Evolutionary conservation across 2,329 filamentous ascomycete genomes (phyloP), one percentile per base, ranked within the genome.

Genomic region (Eurotiales sp.): DNA sequence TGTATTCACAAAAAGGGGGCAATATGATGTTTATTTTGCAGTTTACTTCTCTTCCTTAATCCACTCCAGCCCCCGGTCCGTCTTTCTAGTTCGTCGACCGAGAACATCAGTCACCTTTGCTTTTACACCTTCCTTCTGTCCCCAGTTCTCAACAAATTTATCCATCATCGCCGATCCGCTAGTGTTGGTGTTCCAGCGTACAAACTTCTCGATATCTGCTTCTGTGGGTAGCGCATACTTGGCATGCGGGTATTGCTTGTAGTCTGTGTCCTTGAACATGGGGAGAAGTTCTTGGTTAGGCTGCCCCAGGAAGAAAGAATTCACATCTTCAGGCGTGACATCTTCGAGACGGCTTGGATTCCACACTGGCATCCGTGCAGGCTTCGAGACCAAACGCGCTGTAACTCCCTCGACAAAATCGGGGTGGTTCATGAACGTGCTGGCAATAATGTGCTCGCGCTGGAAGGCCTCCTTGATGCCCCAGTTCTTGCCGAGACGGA

Each of bases 401-500:
- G 83, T 83, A n/a, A 99, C 92, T 49, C 93, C 93, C 72, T 95
- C 89, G 39, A 84, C 84, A 64, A 99, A 99, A 71, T 99, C 93
- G 4, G 83, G 87, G 67, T 93, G 86, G 51, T 79, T 78, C 92
- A 99, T 97, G 76, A 99, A 97, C 57, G 84, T 82, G 53, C 80
- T 76, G 2, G 92, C 90, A 54, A 99, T 90, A 64, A 86, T 80
- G 71, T 93, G 82, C 75, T 99, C 93, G 56, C 84, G 84, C 65
- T 85, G 77, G 78, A 97, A 99, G 1, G 92, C 85, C 71, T 96
- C 81, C 14, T 80, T 75, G 61, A 99, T 96, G 57, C 79, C 78
- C 93, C 93, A 97, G 29, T 76, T 65, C 59, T 75, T 73, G 54
- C 88, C 90, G 44, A 87, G 71, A 58, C 84, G 86, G 82, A 97